phyloP scores from a whole-genome alignment of 164 flowering plant genomes.

The grape (Vitis vinifera) region DNA sequence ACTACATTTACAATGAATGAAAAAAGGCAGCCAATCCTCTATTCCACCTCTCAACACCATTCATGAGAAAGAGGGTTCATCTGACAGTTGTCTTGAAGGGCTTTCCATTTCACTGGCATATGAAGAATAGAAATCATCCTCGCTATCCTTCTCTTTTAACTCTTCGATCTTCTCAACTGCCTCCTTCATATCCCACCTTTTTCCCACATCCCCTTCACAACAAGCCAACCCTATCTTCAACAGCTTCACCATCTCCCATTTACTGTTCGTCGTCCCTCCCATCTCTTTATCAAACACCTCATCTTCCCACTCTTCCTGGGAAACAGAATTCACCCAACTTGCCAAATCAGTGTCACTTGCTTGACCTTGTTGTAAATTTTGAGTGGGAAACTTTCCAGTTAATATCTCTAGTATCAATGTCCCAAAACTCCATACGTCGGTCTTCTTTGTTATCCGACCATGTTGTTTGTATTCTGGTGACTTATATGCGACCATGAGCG shows the following conservation, averaged over 20 bases:
- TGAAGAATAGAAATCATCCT: slow-evolving; percentile 47
- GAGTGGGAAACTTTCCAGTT: slow-evolving; percentile 59
- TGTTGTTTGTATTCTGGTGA: slow-evolving; percentile 62
- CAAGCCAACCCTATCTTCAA: slow-evolving; percentile 65
- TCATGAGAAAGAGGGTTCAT: slow-evolving; percentile 23
- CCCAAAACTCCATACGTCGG: slow-evolving; percentile 87
- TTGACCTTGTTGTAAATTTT: slow-evolving; percentile 28
- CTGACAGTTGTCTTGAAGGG: slow-evolving; percentile 49
- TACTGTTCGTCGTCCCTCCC: slow-evolving; percentile 27
- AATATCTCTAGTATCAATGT: slow-evolving; percentile 70
- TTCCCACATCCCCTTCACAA: slow-evolving; percentile 62
- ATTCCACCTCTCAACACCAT: not conserved
- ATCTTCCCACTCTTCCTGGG: slow-evolving; percentile 30
- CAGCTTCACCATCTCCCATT: slow-evolving; percentile 65
- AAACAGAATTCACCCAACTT: slow-evolving; percentile 54
- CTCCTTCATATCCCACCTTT: slow-evolving; percentile 60
- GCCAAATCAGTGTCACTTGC: slow-evolving; percentile 39
- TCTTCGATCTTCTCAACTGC: slow-evolving; percentile 64
- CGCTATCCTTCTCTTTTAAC: slow-evolving; percentile 47
- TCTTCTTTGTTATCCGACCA: slow-evolving; percentile 53
- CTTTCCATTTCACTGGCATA: slow-evolving; percentile 50
- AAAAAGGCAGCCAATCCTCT: not conserved
- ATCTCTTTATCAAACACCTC: slow-evolving; percentile 68
- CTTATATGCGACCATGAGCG: slow-evolving; percentile 69
- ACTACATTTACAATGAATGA: no score